These are phyloP conservation scores for Pseudocercospora eumusae DNA, from an alignment of 2,329 filamentous ascomycete species.

Conservation along the genomic window DNA sequence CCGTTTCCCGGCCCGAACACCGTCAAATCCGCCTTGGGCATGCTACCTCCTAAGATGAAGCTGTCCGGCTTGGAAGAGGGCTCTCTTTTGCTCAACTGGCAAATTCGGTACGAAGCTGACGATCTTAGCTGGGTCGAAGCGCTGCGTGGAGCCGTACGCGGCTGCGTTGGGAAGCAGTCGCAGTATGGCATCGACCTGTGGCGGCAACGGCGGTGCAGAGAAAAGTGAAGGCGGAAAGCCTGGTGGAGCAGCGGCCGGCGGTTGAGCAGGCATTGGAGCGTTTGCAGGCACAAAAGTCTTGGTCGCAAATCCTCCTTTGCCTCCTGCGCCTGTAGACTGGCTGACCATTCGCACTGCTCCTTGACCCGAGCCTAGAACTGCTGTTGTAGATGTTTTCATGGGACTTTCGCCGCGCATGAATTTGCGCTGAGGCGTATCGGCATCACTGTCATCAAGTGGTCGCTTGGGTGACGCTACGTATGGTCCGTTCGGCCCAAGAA, in stretches of 20 bases:
- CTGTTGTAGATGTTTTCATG: slow-evolving; percentile 83
- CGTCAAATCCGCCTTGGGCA: not conserved
- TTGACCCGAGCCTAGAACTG: slow-evolving; percentile 39
- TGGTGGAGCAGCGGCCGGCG: slow-evolving; percentile 44
- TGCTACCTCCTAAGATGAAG: slow-evolving; percentile 7
- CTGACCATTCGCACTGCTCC: slow-evolving; percentile 53
- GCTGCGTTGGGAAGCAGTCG: slow-evolving; percentile 66
- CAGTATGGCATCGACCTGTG: slow-evolving; percentile 59
- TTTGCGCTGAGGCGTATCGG: slow-evolving; percentile 76
- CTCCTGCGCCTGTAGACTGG: slow-evolving; percentile 22
- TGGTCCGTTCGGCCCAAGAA: slow-evolving; percentile 39
- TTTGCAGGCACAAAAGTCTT: slow-evolving; percentile 37
- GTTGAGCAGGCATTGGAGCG: slow-evolving; percentile 47
- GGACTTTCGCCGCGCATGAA: slow-evolving; percentile 87
- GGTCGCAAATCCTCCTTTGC: slow-evolving; percentile 37
- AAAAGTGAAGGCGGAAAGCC: slow-evolving; percentile 52
- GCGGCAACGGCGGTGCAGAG: slow-evolving; percentile 69
- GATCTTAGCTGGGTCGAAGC: slow-evolving; percentile 66
- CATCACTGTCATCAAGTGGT: slow-evolving; percentile 58
- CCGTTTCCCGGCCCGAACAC: not conserved
- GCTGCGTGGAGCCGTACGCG: slow-evolving; percentile 65
- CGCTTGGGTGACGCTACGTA: slow-evolving; percentile 51
- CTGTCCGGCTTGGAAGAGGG: slow-evolving; percentile 12
- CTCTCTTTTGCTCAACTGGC: slow-evolving; percentile 36
- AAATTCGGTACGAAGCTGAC: slow-evolving; percentile 71